Percentiles rank a stretch among this genome's conserved stretches.
Conservation (phyloP, 2,329 filamentous ascomycete species). For the Blumeriella jaapii region DNA sequence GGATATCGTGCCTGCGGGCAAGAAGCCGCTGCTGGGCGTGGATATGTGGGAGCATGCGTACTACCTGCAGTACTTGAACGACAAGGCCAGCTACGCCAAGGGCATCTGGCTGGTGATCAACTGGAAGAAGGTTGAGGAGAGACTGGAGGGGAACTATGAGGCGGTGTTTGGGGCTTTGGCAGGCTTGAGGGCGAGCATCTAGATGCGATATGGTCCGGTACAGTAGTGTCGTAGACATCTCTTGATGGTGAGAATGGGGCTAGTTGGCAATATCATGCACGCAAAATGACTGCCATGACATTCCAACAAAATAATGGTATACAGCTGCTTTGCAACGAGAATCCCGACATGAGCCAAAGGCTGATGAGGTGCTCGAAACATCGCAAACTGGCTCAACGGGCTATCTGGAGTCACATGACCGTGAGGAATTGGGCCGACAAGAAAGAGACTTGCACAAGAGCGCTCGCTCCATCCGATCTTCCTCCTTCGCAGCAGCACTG, state of each 20-base stretch:
- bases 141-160: constrained; percentile 41
- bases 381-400: background rate
- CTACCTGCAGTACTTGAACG: constrained; percentile 73
- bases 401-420: background rate
- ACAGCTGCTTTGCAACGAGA: no score
- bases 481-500: no score
- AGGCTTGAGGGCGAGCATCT: constrained; percentile 13
- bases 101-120: constrained; percentile 72
- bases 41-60: constrained; percentile 96
- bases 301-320: no score
- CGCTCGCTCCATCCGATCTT: no score
- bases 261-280: no score
- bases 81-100: constrained; percentile 62
- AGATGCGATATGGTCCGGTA: background rate
- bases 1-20: constrained; percentile 56
- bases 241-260: no score
- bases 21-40: constrained; percentile 62
- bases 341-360: no score
- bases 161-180: constrained; percentile 19
- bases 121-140: constrained; percentile 58
- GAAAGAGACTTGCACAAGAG: no score
- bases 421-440: no score
- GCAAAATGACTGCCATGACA: no score
- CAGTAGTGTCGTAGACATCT: no score
- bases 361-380: background rate